Evolutionary conservation across 2,329 filamentous ascomycete species (phyloP).

Genomic region (Xylogone sp.): DNA sequence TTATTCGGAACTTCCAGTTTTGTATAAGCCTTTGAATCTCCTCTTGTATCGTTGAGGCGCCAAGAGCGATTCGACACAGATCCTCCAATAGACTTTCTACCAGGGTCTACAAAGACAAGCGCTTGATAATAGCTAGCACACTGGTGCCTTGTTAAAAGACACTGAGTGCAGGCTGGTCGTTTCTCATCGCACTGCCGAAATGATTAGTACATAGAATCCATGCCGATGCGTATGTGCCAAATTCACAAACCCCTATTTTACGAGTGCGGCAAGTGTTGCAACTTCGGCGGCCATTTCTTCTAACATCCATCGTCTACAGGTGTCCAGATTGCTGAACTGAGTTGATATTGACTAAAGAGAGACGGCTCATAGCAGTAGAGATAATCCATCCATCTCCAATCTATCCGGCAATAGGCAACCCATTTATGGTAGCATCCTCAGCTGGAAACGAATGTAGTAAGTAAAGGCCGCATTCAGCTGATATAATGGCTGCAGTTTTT

Average conservation of each 20-base stretch:
- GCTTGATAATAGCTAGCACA: slow-evolving; percentile 21
- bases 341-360: no score
- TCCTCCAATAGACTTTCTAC: not conserved
- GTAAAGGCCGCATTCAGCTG: no score
- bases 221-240: slow-evolving; percentile 9
- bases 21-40: not conserved
- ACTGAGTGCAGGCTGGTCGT: slow-evolving; percentile 22
- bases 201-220: slow-evolving; percentile 23
- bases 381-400: no score
- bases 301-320: not conserved
- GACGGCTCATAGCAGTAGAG: no score
- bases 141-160: slow-evolving; percentile 16
- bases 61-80: not conserved
- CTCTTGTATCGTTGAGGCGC: not conserved
- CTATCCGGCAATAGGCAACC: no score
- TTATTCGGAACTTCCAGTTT: no score
- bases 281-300: not conserved
- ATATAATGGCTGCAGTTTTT: no score
- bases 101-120: slow-evolving; percentile 18
- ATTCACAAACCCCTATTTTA: not conserved
- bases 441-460: no score
- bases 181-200: slow-evolving; percentile 30
- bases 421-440: no score
- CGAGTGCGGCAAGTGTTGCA: not conserved
- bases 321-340: no score